A percentile compares a stretch with the other conserved stretches of the same genome.
These are phyloP conservation scores for Lodderomyces pseudojiufengensis DNA, from an alignment of 1,139 yeast species.

Conservation along the genomic window DNA sequence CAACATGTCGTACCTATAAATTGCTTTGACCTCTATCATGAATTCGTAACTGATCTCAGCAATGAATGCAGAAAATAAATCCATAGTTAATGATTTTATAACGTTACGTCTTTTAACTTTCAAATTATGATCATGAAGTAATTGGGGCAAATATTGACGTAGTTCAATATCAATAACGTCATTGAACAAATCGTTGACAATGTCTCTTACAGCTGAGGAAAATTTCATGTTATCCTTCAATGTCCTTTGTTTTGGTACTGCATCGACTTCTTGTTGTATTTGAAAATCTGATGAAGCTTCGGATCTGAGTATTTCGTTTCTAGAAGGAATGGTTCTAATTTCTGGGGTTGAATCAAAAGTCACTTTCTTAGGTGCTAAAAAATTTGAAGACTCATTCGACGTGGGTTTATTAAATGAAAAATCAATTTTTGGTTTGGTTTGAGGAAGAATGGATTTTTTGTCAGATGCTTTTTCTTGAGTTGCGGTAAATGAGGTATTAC, in stretches of 20 bases:
- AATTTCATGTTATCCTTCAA: slow-evolving; percentile 18
- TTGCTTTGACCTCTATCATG: slow-evolving; percentile 42
- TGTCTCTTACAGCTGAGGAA: slow-evolving; percentile 18
- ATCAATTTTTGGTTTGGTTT: slow-evolving; percentile 4
- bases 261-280: no score
- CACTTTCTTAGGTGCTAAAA: slow-evolving; percentile 4
- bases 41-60: slow-evolving; percentile 49
- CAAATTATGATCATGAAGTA: slow-evolving; percentile 20
- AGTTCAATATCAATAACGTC: slow-evolving; percentile 31
- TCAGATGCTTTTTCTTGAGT: no score
- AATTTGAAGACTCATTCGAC: neutral
- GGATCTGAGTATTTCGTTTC: neutral
- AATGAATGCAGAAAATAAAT: slow-evolving; percentile 57
- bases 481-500: no score
- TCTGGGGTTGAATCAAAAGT: slow-evolving; percentile 6
- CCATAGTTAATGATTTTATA: slow-evolving; percentile 39
- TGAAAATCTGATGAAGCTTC: no score
- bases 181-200: slow-evolving; percentile 28
- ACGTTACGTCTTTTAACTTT: slow-evolving; percentile 25
- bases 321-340: slow-evolving; percentile 1
- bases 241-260: slow-evolving; percentile 9
- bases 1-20: slow-evolving; percentile 19
- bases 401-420: slow-evolving; percentile 8
- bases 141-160: slow-evolving; percentile 20
- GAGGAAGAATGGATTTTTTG: neutral